Evolutionary conservation across 1,284 basidiomycete species (phyloP).

Genomic region (Boletellus deceptivus): DNA sequence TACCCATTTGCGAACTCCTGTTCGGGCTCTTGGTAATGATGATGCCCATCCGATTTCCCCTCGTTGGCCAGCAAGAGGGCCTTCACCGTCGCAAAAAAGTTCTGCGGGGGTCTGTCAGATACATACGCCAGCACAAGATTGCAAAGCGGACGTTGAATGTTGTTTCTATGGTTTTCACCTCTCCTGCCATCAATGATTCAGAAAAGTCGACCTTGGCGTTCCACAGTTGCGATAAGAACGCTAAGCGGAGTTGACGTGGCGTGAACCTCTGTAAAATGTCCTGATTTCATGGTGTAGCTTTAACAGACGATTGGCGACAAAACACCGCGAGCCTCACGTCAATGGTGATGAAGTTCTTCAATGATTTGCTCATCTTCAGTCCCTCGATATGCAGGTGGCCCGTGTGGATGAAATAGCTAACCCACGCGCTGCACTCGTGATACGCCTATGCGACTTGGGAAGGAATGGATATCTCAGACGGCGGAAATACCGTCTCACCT

Average conservation of each 20-base stretch:
- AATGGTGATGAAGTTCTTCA: slow-evolving; percentile 99
- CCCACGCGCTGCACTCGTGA: slow-evolving; percentile 92
- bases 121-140: not conserved
- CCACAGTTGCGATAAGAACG: slow-evolving; percentile 93
- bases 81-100: slow-evolving; percentile 90
- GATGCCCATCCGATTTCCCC: slow-evolving; percentile 53
- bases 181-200: slow-evolving; percentile 82
- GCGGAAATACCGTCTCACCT: slow-evolving; percentile 51
- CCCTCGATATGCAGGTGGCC: slow-evolving; percentile 99
- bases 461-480: slow-evolving; percentile 4
- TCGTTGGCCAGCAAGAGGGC: slow-evolving; percentile 65
- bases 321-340: slow-evolving; percentile 58
- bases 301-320: slow-evolving; percentile 7
- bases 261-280: slow-evolving; percentile 89
- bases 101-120: slow-evolving; percentile 51
- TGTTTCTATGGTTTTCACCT: slow-evolving; percentile 85
- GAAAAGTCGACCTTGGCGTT: slow-evolving; percentile 94
- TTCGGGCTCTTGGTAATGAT: slow-evolving; percentile 66
- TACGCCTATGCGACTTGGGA: slow-evolving; percentile 62
- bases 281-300: slow-evolving; percentile 38
- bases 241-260: slow-evolving; percentile 89
- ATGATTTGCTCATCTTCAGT: slow-evolving; percentile 98
- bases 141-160: slow-evolving; percentile 76
- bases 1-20: slow-evolving; percentile 64
- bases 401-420: slow-evolving; percentile 99